Evolutionary conservation across 495 filamentous ascomycete genomes (phyloP), one percentile per base, ranked within the genome.

Genomic region (Bathelium albidoporum): DNA sequence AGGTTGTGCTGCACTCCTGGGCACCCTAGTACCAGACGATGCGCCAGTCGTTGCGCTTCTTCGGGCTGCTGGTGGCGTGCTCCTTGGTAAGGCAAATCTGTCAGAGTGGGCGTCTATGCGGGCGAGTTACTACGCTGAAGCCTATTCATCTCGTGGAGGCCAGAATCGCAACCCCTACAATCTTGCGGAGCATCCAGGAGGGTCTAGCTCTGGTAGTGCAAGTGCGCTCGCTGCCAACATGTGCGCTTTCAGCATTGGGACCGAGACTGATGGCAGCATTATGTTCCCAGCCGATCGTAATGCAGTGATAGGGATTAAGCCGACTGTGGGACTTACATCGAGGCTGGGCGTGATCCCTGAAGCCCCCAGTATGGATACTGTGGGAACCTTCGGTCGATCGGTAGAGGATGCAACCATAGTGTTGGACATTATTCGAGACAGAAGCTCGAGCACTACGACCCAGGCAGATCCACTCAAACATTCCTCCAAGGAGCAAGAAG

Each of bases 41-140:
- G 73, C 78, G 31, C 76, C 74, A 14, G 66, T 83, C 2, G 78
- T 73, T 9, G 66, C 70, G 2, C 79, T 77, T 60, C 73, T 85
- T 29, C 74, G 81, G 53, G 70, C 76, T 22, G 74, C 74, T 29
- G 77, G 77, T 1, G 75, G 72, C 26, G 72, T 84, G 55, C 80
- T 84, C 20, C 71, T 84, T 9, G 77, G 77, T 49, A 77, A 80
- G 63, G 64, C 74, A 4, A 79, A 75, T 60, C 53, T 80, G 43
- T 73, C 71, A 18, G 68, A 81, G 59, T 81, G 76, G 76, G 75
- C 79, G n/a, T 64, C 29, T 28, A 31, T 59, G 28, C 62, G 60
- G 16, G 43, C 43, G 20, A 49, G 43, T 49, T 28, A 36, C 59
- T 49, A 55, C 24, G 22, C 60, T 31, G 49, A 22, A 22, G 60